Evolutionary conservation across 2,329 filamentous ascomycete species (phyloP), one percentile per base, ranked within the genome.

Genomic region (Trichocomaceae sp.): DNA sequence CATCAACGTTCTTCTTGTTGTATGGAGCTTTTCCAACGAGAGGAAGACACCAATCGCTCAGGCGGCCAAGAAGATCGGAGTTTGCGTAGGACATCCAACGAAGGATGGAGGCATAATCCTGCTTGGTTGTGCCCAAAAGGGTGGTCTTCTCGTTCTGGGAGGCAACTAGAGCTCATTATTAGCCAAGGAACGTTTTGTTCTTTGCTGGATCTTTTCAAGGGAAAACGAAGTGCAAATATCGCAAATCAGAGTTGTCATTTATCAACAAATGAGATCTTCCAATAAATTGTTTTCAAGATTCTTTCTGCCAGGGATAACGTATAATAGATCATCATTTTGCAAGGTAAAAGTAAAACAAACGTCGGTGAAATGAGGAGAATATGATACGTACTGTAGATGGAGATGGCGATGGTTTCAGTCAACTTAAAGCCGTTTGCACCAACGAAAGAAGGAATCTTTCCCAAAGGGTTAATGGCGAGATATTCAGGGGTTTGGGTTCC

Each of bases 71-170:
- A 68, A 96, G 73, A 81, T 99, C 92, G 58, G 77, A 74, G 85
- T 97, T 99, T 83, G 87, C 88, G 79, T 86, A 97, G 63, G 92
- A 97, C 86, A 96, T 85, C 93, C 93, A 99, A 78, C 88, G 89
- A 73, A 99, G 82, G 76, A 99, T 99, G 65, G 91, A 91, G 67
- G 93, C 93, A 77, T 97, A 92, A 85, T 99, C 93, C 82, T 99
- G 92, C 87, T 99, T 99, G 79, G 91, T 99, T 87, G 97, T 97
- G 72, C 93, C 93, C 68, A 99, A 85, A 64, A 99, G 90, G 66
- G 90, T 95, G 68, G 93, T 99, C 87, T 97, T 97, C 86, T 97
- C 93, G 77, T 99, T 99, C 81, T 99, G 93, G 67, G 93, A 97
- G 69, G 93, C 90, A 74, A 99, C 93, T 97, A 58, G 12, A 71